Percentiles rank a stretch among this genome's conserved stretches.
These are phyloP conservation scores for Penicillium longicatenatum DNA, from an alignment of 495 filamentous ascomycete species.

Conservation along the genomic window DNA sequence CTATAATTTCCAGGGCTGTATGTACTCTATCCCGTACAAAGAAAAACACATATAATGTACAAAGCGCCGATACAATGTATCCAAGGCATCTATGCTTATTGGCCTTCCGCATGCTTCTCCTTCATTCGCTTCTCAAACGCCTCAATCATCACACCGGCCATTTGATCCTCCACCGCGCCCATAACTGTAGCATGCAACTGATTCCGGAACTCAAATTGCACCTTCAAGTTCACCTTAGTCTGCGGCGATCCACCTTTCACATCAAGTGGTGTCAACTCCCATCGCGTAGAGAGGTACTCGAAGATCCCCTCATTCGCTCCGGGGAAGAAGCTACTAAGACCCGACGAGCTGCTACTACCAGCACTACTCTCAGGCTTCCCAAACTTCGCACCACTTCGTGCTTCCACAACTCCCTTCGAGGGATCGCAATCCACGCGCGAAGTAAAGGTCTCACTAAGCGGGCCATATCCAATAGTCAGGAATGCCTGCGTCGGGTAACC, in stretches of 20 bases:
- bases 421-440: constrained; percentile 74
- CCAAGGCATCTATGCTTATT: constrained; percentile 9
- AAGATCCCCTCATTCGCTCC: constrained; percentile 62
- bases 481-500: constrained; percentile 72
- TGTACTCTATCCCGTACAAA: background rate
- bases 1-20: background rate
- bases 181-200: constrained; percentile 80
- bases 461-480: constrained; percentile 82
- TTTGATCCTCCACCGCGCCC: constrained; percentile 75
- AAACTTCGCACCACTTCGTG: constrained; percentile 64
- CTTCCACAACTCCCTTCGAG: constrained; percentile 64
- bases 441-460: constrained; percentile 78
- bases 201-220: constrained; percentile 82
- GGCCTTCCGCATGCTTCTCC: constrained; percentile 46
- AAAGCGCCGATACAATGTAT: constrained; percentile 1
- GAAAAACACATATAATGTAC: constrained; percentile 13
- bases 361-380: constrained; percentile 12
- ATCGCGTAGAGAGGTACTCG: constrained; percentile 73
- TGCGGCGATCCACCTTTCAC: constrained; percentile 32
- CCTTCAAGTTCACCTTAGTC: constrained; percentile 72
- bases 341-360: constrained; percentile 1
- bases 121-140: constrained; percentile 85
- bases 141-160: constrained; percentile 85
- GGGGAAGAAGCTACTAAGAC: constrained; percentile 34
- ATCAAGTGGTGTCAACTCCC: constrained; percentile 62